Evolutionary conservation across 129 eudicot genomes (phyloP).

Genomic region (Oenanthe sinensis): DNA sequence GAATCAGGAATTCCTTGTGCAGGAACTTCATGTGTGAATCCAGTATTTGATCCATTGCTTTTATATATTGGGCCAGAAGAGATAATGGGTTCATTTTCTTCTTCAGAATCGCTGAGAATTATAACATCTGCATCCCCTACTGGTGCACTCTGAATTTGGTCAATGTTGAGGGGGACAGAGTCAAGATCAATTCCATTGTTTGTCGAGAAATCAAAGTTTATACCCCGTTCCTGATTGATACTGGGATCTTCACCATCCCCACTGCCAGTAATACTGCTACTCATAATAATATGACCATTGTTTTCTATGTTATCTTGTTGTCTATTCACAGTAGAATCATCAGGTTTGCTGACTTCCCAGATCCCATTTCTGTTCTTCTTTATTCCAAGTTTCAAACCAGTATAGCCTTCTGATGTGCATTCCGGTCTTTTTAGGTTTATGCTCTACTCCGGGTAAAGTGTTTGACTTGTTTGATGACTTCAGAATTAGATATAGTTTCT

Average conservation of each 20-base stretch:
- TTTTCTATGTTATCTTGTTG: conserved; percentile 11
- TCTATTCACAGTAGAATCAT: conserved; percentile 5
- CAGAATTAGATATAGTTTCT: conserved; percentile 13
- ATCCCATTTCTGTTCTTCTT: conserved; percentile 34
- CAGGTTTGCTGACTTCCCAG: conserved; percentile 12
- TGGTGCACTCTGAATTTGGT: conserved; percentile 23
- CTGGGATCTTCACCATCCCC: conserved; percentile 34
- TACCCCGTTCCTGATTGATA: conserved; percentile 21
- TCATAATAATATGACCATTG: conserved; percentile 39
- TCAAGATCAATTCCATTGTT: conserved; percentile 22
- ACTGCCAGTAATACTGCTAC: conserved; percentile 45
- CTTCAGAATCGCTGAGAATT: conserved; percentile 66
- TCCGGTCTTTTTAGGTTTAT: no score
- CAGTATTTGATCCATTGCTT: conserved; percentile 14
- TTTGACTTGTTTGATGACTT: conserved; percentile 41
- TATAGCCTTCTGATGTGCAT: conserved; percentile 49
- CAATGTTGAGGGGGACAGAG: conserved; percentile 14
- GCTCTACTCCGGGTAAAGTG: no score
- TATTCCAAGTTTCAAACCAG: conserved; percentile 62
- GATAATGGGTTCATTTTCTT: conserved; percentile 27
- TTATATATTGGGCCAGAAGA: conserved; percentile 10
- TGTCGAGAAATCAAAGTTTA: conserved; percentile 15
- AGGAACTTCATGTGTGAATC: conserved; percentile 25
- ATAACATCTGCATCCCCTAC: conserved; percentile 32
- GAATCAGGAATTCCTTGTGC: conserved; percentile 44